phyloP scores from a whole-genome alignment of 1,284 basidiomycete species.

The Cerrena zonata region DNA sequence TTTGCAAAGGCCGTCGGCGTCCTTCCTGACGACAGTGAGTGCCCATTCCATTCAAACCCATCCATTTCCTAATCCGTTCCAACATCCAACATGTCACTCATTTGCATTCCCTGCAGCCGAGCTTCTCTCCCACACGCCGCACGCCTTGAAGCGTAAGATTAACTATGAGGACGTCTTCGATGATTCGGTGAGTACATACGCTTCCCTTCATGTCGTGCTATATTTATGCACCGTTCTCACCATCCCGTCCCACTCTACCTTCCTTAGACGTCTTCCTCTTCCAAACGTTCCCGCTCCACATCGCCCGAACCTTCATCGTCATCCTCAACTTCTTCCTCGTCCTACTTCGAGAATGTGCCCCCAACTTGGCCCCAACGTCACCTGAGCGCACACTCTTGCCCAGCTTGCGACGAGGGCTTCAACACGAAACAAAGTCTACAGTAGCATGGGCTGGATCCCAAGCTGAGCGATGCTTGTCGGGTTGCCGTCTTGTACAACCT shows the following conservation, averaged over 20 bases:
- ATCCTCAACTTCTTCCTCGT: too few relatives aligned
- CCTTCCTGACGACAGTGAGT: slow-evolving; percentile 19
- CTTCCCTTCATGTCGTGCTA: slow-evolving; percentile 3
- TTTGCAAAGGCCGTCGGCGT: slow-evolving; percentile 26
- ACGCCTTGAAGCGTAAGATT: slow-evolving; percentile 40
- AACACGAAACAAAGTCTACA: slow-evolving; percentile 48
- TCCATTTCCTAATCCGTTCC: too few relatives aligned
- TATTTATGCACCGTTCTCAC: neutral
- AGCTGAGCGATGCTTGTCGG: slow-evolving; percentile 60
- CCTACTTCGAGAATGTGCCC: slow-evolving; percentile 10
- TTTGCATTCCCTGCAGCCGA: too few relatives aligned
- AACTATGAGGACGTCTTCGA: slow-evolving; percentile 34
- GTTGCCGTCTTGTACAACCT: slow-evolving; percentile 67
- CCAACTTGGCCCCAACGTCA: slow-evolving; percentile 18
- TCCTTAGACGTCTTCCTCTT: slow-evolving; percentile 28
- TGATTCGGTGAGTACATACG: slow-evolving; percentile 43
- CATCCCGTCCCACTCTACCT: slow-evolving; percentile 9
- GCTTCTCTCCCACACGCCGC: slow-evolving; percentile 4
- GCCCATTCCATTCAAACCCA: too few relatives aligned
- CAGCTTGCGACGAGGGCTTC: slow-evolving; percentile 67
- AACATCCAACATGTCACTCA: too few relatives aligned
- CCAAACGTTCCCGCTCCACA: slow-evolving; percentile 32
- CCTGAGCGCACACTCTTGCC: slow-evolving; percentile 42
- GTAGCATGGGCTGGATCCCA: slow-evolving; percentile 48
- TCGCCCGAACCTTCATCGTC: slow-evolving; percentile 6